Conservation (phyloP, 345 rosid species). For the Cochlearia excelsa region DNA sequence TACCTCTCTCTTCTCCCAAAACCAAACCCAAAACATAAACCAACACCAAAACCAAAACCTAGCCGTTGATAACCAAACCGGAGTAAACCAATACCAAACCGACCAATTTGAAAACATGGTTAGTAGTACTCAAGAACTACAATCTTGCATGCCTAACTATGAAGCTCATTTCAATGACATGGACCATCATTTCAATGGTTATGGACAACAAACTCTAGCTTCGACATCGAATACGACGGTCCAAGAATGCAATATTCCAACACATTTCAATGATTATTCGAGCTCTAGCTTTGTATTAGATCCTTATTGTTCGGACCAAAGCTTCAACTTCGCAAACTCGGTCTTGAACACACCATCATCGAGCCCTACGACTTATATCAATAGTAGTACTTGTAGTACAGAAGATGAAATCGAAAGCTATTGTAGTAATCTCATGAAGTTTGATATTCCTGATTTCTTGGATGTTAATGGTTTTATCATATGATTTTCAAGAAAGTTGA, state of each 20-base stretch:
- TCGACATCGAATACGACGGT: conserved; percentile 24
- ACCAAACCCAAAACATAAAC: conserved; percentile 29
- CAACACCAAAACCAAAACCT: conserved; percentile 10
- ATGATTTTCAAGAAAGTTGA: conserved; percentile 29
- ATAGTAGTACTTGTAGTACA: conserved; percentile 44
- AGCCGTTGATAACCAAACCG: conserved; percentile 11
- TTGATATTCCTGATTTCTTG: conserved; percentile 57
- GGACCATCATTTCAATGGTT: conserved; percentile 18
- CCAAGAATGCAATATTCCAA: conserved; percentile 36
- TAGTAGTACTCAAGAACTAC: conserved; percentile 35
- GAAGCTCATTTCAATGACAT: conserved; percentile 32
- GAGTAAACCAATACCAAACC: conserved; percentile 26
- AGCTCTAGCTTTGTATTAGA: conserved; percentile 29
- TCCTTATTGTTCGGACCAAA: conserved; percentile 40
- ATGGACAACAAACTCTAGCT: conserved; percentile 28
- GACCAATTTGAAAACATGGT: conserved; percentile 30
- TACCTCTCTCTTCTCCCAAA: conserved; percentile 29
- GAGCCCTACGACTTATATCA: conserved; percentile 53
- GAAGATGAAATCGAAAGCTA: conserved; percentile 84
- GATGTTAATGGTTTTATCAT: conserved; percentile 53
- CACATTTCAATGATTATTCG: conserved; percentile 34
- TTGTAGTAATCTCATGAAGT: conserved; percentile 57
- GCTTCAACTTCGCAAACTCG: conserved; percentile 44
- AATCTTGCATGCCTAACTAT: conserved; percentile 35
- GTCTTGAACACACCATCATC: conserved; percentile 64